Percentiles rank a stretch among this genome's conserved stretches.
Evolutionary conservation across 2,329 filamentous ascomycete species (phyloP).

Genomic region (Zymoseptoria tritici): DNA sequence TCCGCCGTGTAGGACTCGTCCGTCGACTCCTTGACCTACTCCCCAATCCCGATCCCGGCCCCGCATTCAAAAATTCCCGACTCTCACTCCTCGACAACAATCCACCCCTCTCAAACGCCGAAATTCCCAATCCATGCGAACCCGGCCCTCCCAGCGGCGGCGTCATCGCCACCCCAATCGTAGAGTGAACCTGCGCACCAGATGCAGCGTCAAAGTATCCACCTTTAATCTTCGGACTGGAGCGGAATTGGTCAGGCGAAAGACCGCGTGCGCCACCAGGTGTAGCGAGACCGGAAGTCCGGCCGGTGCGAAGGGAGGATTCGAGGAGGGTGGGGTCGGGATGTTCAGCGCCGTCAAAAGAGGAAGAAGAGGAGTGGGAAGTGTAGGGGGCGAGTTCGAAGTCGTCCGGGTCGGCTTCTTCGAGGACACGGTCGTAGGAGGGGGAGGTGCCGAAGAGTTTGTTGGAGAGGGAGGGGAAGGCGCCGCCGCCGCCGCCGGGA

Average conservation of each 20-base stretch:
- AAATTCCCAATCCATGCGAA: constrained; percentile 22
- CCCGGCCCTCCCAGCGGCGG: neutral
- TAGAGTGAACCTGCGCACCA: constrained; percentile 10
- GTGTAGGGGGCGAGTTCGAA: constrained; percentile 66
- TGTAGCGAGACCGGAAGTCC: constrained; percentile 60
- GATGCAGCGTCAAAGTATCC: constrained; percentile 40
- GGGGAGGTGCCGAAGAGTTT: constrained; percentile 57
- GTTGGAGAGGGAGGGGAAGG: neutral
- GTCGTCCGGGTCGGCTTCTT: constrained; percentile 65
- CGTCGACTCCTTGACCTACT: constrained; percentile 39
- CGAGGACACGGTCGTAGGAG: constrained; percentile 73
- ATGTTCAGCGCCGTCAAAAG: constrained; percentile 11
- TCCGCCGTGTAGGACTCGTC: constrained; percentile 42
- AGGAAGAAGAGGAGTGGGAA: constrained; percentile 46
- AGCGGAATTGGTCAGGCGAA: constrained; percentile 25
- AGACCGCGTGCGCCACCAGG: constrained; percentile 36
- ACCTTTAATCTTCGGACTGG: constrained; percentile 21
- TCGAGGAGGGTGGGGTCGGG: constrained; percentile 36
- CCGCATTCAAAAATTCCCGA: constrained; percentile 52
- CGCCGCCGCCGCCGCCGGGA: constrained; percentile 26
- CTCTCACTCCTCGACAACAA: constrained; percentile 72
- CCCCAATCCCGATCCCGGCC: constrained; percentile 38
- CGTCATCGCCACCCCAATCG: constrained; percentile 4
- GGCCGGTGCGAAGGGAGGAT: constrained; percentile 34
- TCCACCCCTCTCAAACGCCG: constrained; percentile 57